phyloP scores from a whole-genome alignment of 345 rosid genomes.

The Salix caprea region DNA sequence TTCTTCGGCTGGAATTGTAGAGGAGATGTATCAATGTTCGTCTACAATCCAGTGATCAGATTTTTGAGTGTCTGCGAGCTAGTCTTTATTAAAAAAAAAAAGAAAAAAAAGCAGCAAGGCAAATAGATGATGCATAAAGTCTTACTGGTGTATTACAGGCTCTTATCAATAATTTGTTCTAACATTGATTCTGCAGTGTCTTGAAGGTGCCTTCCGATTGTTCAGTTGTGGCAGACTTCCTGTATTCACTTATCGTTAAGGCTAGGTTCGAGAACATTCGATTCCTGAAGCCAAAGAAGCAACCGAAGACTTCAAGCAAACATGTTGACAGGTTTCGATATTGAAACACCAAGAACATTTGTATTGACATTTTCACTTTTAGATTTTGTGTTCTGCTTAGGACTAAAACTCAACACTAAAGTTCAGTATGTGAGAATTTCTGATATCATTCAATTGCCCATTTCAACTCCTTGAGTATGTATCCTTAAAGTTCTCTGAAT shows the following conservation, averaged over 20 bases:
- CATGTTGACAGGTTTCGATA: conserved; percentile 69
- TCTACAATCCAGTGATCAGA: no score
- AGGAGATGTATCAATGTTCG: no score
- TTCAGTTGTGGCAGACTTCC: no score
- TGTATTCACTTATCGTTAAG: no score
- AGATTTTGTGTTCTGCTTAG: background rate
- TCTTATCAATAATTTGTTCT: no score
- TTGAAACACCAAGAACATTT: background rate
- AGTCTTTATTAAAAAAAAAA: no score
- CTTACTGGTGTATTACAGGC: no score
- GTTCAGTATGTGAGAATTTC: background rate
- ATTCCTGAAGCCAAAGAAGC: conserved; percentile 48
- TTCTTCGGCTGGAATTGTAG: background rate
- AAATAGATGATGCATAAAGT: background rate
- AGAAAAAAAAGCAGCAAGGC: background rate
- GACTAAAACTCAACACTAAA: background rate
- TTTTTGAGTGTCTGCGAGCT: no score
- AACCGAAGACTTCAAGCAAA: conserved; percentile 55
- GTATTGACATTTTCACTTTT: background rate
- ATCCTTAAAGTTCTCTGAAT: no score
- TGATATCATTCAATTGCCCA: background rate
- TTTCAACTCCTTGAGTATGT: background rate
- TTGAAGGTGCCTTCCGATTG: no score
- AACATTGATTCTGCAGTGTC: no score
- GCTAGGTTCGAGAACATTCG: no score